phyloP scores from a whole-genome alignment of 176 grass and related monocot species.

The Triticum turgidum region DNA sequence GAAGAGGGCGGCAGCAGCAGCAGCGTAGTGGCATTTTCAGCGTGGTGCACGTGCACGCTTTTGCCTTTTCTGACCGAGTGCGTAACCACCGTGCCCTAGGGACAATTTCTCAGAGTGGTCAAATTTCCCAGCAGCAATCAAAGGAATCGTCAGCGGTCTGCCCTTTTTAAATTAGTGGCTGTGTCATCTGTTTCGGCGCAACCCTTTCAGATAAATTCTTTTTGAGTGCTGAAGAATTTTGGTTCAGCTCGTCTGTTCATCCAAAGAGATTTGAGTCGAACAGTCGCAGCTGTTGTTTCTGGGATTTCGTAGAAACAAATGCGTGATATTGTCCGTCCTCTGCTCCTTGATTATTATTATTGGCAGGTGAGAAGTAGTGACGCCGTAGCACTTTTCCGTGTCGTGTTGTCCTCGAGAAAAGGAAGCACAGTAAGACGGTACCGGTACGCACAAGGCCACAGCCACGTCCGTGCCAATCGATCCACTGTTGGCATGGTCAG shows the following conservation, averaged over 20 bases:
- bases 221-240: background rate
- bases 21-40: slow-evolving; percentile 16
- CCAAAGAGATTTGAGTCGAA: too few relatives aligned
- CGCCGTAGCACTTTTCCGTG: background rate
- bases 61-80: slow-evolving; percentile 16
- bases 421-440: background rate
- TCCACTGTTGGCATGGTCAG: background rate
- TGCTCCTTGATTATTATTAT: background rate
- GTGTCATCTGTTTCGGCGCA: background rate
- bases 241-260: background rate
- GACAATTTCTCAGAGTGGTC: background rate
- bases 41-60: slow-evolving; percentile 19
- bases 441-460: background rate
- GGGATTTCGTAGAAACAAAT: background rate
- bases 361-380: background rate
- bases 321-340: too few relatives aligned
- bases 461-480: background rate
- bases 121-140: background rate
- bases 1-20: background rate
- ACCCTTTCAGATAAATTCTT: background rate
- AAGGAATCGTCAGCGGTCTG: background rate
- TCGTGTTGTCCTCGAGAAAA: background rate
- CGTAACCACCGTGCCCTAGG: background rate
- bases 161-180: background rate
- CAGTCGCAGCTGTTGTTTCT: too few relatives aligned